Conservation (phyloP, 495 filamentous ascomycete species). For the Pseudoneurospora amorphoporcata region DNA sequence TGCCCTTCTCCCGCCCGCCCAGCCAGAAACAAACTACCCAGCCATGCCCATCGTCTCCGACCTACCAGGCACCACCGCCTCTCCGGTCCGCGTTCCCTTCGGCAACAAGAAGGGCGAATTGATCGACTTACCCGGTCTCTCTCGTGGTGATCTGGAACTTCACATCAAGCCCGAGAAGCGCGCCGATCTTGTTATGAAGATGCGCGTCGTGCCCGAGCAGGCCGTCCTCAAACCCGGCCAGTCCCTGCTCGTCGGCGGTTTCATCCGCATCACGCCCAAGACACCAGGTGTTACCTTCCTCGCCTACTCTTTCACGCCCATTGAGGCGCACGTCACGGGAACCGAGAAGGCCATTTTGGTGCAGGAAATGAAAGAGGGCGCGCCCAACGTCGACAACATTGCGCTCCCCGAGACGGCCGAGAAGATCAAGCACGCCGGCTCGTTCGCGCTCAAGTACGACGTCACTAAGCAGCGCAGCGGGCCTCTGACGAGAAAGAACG, state of each 20-base stretch:
- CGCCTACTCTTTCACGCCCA: slow-evolving; percentile 67
- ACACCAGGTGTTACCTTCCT: slow-evolving; percentile 40
- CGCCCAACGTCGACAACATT: slow-evolving; percentile 48
- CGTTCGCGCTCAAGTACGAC: slow-evolving; percentile 65
- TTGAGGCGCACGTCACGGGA: slow-evolving; percentile 61
- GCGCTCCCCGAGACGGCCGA: slow-evolving; percentile 44
- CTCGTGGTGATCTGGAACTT: slow-evolving; percentile 57
- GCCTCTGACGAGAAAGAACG: slow-evolving; percentile 42
- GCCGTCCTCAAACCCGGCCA: slow-evolving; percentile 62
- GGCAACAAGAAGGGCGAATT: slow-evolving; percentile 77
- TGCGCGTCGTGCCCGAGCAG: slow-evolving; percentile 56
- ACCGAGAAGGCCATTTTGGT: slow-evolving; percentile 67
- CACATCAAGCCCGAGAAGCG: slow-evolving; percentile 57
- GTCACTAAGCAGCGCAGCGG: slow-evolving; percentile 64
- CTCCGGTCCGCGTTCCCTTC: slow-evolving; percentile 83
- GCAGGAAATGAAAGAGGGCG: slow-evolving; percentile 43
- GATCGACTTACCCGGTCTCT: slow-evolving; percentile 82
- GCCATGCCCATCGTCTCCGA: slow-evolving; percentile 74
- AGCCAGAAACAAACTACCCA: slow-evolving; percentile 60
- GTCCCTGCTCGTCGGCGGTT: slow-evolving; percentile 76
- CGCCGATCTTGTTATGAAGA: slow-evolving; percentile 62
- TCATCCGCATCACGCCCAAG: slow-evolving; percentile 77
- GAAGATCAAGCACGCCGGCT: slow-evolving; percentile 57
- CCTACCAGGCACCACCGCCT: slow-evolving; percentile 86
- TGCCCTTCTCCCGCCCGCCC: slow-evolving; percentile 63